Percentiles rank a stretch among this genome's conserved stretches.
These are phyloP conservation scores for Talaromyces nanjingensis DNA, from an alignment of 495 filamentous ascomycete species.

Conservation along the genomic window DNA sequence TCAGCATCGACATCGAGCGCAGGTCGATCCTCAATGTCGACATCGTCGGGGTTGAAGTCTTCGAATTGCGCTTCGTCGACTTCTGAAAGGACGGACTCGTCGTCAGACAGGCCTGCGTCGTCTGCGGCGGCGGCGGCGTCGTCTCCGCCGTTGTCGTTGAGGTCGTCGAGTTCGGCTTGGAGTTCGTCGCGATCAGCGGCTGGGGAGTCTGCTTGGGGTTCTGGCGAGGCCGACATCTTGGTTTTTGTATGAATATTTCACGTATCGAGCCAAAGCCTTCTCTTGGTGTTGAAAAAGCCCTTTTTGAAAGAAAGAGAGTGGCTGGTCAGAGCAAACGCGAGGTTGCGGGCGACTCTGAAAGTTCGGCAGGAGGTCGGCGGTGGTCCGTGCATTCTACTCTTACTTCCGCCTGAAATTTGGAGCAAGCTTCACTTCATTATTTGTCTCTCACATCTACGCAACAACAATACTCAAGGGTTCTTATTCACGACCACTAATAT, in stretches of 20 bases:
- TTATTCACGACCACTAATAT: not conserved
- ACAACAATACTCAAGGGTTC: not conserved
- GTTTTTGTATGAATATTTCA: not conserved
- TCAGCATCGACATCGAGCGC: constrained; percentile 81
- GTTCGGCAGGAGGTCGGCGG: constrained; percentile 4
- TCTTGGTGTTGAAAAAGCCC: not conserved
- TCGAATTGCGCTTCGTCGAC: constrained; percentile 93
- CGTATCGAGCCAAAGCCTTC: no score
- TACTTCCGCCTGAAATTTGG: not conserved
- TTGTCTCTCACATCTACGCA: not conserved
- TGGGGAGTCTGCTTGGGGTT: constrained; percentile 20
- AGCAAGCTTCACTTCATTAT: not conserved
- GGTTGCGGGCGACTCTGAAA: not conserved
- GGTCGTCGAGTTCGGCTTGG: constrained; percentile 2
- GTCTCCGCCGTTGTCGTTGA: constrained; percentile 17
- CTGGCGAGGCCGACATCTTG: constrained; percentile 37
- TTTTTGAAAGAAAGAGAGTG: not conserved
- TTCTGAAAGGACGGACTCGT: constrained; percentile 84
- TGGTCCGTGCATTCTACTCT: constrained; percentile 6
- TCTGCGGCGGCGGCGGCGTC: constrained; percentile 1
- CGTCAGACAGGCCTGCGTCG: constrained; percentile 50
- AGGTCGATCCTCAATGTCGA: constrained; percentile 70
- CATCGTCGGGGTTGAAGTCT: constrained; percentile 74
- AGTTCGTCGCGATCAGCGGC: constrained; percentile 13
- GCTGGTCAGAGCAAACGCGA: not conserved